Conservation (phyloP, 768 basidiomycete species). For the Lactifluus hygrophoroides region DNA sequence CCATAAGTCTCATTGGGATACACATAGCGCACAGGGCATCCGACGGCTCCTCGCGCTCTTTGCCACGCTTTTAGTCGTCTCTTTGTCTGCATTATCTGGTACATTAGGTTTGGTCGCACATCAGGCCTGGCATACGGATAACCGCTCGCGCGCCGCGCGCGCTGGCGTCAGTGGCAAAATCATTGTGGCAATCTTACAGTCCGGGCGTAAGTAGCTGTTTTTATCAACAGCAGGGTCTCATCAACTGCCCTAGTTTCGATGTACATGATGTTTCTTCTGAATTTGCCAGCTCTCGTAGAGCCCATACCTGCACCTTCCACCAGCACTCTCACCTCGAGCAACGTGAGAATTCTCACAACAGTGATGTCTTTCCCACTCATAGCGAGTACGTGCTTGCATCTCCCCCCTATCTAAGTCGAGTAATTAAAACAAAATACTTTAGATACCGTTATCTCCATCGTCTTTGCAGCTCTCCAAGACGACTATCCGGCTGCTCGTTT, state of each 20-base stretch:
- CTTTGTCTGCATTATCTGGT: conserved; percentile 5
- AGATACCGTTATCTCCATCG: conserved; percentile 13
- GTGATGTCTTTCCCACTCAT: conserved; percentile 9
- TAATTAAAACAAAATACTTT: neutral
- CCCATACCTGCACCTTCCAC: conserved; percentile 4
- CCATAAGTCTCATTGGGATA: conserved; percentile 7
- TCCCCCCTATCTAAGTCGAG: neutral
- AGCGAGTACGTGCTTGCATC: neutral
- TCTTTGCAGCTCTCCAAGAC: conserved; percentile 13
- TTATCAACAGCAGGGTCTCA: neutral
- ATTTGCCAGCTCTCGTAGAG: conserved; percentile 12
- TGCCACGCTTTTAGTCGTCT: neutral
- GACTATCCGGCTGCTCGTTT: conserved; percentile 9
- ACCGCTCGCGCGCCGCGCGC: conserved; percentile 1
- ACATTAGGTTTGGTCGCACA: conserved; percentile 6
- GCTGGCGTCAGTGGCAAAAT: conserved; percentile 1
- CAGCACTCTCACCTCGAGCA: neutral
- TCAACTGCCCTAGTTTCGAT: conserved; percentile 1
- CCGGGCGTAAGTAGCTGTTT: conserved; percentile 5
- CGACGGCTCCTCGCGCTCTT: conserved; percentile 9
- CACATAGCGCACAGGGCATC: neutral
- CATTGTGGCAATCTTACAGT: conserved; percentile 2
- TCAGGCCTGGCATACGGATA: neutral
- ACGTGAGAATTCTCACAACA: conserved; percentile 3
- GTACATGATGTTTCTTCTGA: conserved; percentile 11